phyloP scores from a whole-genome alignment of 2,329 filamentous ascomycete species.

The Acephala macrosclerotiorum region DNA sequence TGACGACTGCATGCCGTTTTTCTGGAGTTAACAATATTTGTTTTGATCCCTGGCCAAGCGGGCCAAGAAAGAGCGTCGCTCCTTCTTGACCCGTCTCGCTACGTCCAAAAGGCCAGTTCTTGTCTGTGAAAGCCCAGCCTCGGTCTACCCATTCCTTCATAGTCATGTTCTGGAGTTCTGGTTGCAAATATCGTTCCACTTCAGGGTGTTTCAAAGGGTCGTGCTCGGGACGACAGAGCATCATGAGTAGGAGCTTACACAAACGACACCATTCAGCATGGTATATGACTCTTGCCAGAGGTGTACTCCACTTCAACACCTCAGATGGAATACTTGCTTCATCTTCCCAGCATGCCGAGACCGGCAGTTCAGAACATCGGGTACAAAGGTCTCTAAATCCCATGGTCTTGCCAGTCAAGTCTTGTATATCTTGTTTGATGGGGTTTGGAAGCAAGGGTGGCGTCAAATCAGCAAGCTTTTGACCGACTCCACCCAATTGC shows the following conservation, averaged over 20 bases:
- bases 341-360: constrained; percentile 17
- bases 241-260: constrained; percentile 11
- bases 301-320: constrained; percentile 7
- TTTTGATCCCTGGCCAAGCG: not conserved
- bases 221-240: constrained; percentile 12
- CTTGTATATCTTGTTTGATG: constrained; percentile 16
- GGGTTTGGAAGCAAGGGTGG: constrained; percentile 7
- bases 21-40: not conserved
- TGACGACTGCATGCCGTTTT: not conserved
- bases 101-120: not conserved
- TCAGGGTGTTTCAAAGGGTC: not conserved
- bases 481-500: constrained; percentile 13
- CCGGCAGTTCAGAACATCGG: constrained; percentile 11
- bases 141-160: not conserved
- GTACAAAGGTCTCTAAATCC: constrained; percentile 8
- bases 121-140: not conserved
- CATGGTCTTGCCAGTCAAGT: constrained; percentile 10
- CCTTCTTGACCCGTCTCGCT: not conserved
- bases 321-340: constrained; percentile 9
- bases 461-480: constrained; percentile 9
- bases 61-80: not conserved
- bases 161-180: not conserved
- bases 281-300: constrained; percentile 14
- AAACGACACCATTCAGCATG: constrained; percentile 14
- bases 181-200: not conserved